phyloP scores from a whole-genome alignment of 495 filamentous ascomycete genomes.

The Aspergillus bridgeri region DNA sequence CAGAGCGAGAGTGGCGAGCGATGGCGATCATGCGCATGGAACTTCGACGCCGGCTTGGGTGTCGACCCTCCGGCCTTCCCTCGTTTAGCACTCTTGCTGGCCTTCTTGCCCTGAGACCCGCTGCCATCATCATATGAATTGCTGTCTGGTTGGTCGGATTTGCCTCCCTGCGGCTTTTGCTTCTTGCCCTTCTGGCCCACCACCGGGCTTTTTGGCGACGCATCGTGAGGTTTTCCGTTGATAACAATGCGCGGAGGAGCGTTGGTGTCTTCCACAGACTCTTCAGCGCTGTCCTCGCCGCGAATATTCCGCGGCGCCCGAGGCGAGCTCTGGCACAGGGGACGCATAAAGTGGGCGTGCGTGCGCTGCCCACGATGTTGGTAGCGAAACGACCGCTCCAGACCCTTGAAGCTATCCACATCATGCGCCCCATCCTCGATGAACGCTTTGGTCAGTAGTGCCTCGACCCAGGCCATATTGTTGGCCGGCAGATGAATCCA shows the following conservation, averaged over 20 bases:
- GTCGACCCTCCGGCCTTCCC: slow-evolving; percentile 37
- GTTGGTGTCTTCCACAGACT: slow-evolving; percentile 20
- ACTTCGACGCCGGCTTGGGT: slow-evolving; percentile 37
- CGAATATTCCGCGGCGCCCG: slow-evolving; percentile 36
- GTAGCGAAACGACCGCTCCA: slow-evolving; percentile 62
- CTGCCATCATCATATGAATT: slow-evolving; percentile 36
- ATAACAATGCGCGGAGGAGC: slow-evolving; percentile 17
- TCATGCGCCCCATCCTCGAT: slow-evolving; percentile 64
- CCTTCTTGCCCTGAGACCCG: slow-evolving; percentile 32
- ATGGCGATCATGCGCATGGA: slow-evolving; percentile 29
- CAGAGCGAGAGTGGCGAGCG: slow-evolving; percentile 23
- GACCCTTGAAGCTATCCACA: slow-evolving; percentile 63
- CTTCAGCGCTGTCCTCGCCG: slow-evolving; percentile 38
- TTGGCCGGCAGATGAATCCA: slow-evolving; percentile 72
- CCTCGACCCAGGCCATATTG: slow-evolving; percentile 58
- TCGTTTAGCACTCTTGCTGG: slow-evolving; percentile 34
- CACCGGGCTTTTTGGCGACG: slow-evolving; percentile 3
- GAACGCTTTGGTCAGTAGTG: slow-evolving; percentile 62
- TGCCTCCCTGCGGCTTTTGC: slow-evolving; percentile 25
- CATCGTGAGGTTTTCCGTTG: slow-evolving; percentile 14
- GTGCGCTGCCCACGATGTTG: slow-evolving; percentile 59
- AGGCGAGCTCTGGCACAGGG: slow-evolving; percentile 57
- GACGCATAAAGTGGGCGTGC: slow-evolving; percentile 67
- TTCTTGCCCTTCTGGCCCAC: slow-evolving; percentile 18
- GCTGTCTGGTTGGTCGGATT: slow-evolving; percentile 28